phyloP scores from a whole-genome alignment of 192 early-diverging fungal species.

The Coemansia umbellata region DNA sequence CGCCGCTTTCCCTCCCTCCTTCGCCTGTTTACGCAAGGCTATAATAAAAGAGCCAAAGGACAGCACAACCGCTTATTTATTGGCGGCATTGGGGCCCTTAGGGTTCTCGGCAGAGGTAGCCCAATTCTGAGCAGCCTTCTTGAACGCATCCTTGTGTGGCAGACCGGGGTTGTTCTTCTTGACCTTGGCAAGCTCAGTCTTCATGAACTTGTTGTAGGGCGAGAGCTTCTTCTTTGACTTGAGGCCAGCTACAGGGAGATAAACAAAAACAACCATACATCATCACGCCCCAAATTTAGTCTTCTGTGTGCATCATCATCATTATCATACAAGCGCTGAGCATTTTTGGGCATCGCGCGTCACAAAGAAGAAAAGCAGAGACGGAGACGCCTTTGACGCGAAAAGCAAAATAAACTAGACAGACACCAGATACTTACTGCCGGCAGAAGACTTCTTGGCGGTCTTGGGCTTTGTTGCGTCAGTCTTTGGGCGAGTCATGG shows the following conservation, averaged over 20 bases:
- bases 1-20: too few relatives aligned
- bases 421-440: not conserved
- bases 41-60: too few relatives aligned
- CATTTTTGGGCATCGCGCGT: too few relatives aligned
- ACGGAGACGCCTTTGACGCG: too few relatives aligned
- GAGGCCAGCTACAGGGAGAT: not conserved
- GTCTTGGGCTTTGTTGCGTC: slow-evolving; percentile 8
- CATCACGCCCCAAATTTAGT: too few relatives aligned
- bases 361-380: not conserved
- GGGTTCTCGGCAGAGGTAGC: slow-evolving; percentile 61
- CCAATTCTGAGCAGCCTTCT: slow-evolving; percentile 61
- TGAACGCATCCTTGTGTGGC: slow-evolving; percentile 67
- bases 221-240: slow-evolving; percentile 51
- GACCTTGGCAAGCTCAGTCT: slow-evolving; percentile 63
- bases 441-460: slow-evolving; percentile 2
- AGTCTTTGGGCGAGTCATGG: too few relatives aligned
- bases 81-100: slow-evolving; percentile 49
- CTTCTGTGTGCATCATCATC: too few relatives aligned
- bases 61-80: too few relatives aligned
- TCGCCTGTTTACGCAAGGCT: too few relatives aligned
- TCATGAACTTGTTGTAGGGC: slow-evolving; percentile 71
- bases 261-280: not conserved
- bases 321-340: too few relatives aligned
- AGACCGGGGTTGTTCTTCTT: slow-evolving; percentile 59
- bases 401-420: too few relatives aligned